Evolutionary conservation across 179 eudicot species (phyloP).

Genomic region (Pouteria campechiana): DNA sequence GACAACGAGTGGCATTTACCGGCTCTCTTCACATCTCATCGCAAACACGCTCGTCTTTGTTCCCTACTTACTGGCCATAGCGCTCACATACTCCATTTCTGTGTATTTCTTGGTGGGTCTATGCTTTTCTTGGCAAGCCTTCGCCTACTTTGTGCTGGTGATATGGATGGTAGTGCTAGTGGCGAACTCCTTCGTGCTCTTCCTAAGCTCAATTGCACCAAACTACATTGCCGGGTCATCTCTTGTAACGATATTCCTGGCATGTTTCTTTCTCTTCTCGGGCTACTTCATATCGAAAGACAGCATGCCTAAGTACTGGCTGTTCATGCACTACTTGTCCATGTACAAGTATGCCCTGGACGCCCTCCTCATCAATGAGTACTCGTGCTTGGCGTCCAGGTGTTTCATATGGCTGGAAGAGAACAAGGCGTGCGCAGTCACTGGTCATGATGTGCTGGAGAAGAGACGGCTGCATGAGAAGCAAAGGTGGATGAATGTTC

Average conservation of each 20-base stretch:
- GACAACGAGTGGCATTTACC: constrained; percentile 84
- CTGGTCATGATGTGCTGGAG: constrained; percentile 61
- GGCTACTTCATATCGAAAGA: constrained; percentile 82
- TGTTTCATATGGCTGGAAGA: constrained; percentile 79
- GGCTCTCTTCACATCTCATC: constrained; percentile 64
- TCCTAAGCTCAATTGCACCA: constrained; percentile 77
- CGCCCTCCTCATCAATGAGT: constrained; percentile 78
- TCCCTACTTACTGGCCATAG: constrained; percentile 58
- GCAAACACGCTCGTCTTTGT: constrained; percentile 83
- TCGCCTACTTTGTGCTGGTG: constrained; percentile 58
- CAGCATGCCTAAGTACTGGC: constrained; percentile 75
- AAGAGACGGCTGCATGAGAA: constrained; percentile 62
- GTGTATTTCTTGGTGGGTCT: constrained; percentile 81
- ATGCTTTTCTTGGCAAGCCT: constrained; percentile 62
- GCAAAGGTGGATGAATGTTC: constrained; percentile 72
- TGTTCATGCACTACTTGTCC: constrained; percentile 77
- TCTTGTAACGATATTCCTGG: constrained; percentile 55
- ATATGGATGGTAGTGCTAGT: constrained; percentile 66
- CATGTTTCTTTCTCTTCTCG: constrained; percentile 79
- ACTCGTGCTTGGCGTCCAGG: constrained; percentile 52
- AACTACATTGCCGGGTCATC: constrained; percentile 84
- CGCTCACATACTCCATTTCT: constrained; percentile 56
- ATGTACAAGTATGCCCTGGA: constrained; percentile 94
- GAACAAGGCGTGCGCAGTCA: constrained; percentile 50
- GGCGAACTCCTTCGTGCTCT: constrained; percentile 89